Evolutionary conservation across 257 asterid genomes (phyloP).

Genomic region (Mentha longifolia): DNA sequence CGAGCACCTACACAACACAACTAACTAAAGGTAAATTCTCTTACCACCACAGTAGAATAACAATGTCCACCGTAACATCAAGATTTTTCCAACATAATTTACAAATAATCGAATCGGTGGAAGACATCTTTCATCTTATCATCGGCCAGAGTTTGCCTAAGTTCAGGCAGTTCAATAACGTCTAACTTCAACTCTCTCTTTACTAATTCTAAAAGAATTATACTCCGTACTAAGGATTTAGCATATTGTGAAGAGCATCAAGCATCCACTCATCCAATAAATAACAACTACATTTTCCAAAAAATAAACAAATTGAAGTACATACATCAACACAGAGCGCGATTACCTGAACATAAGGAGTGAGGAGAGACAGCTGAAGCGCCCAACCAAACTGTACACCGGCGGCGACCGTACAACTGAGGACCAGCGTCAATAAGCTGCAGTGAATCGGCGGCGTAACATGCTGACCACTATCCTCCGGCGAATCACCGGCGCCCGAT

Average conservation of each 20-base stretch:
- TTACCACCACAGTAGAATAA: neutral
- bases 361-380: slow-evolving; percentile 93
- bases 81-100: neutral
- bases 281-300: neutral
- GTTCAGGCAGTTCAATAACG: neutral
- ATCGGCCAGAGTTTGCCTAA: slow-evolving; percentile 1
- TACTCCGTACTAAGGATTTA: neutral
- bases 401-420: slow-evolving; percentile 95
- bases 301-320: neutral
- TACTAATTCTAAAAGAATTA: neutral
- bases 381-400: slow-evolving; percentile 99
- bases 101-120: slow-evolving; percentile 6
- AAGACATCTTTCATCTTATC: slow-evolving; percentile 12
- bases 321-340: neutral
- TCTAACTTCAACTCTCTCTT: slow-evolving; percentile 8
- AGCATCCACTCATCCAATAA: slow-evolving; percentile 23
- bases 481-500: slow-evolving; percentile 45
- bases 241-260: slow-evolving; percentile 20
- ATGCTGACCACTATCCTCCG: slow-evolving; percentile 41
- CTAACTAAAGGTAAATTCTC: slow-evolving; percentile 1
- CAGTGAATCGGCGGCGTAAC: slow-evolving; percentile 45
- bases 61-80: slow-evolving; percentile 3
- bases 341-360: slow-evolving; percentile 93
- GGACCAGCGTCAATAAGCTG: slow-evolving; percentile 67
- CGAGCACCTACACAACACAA: neutral